Evolutionary conservation across 2,329 filamentous ascomycete species (phyloP).

Genomic region (Trichoderma koningii): DNA sequence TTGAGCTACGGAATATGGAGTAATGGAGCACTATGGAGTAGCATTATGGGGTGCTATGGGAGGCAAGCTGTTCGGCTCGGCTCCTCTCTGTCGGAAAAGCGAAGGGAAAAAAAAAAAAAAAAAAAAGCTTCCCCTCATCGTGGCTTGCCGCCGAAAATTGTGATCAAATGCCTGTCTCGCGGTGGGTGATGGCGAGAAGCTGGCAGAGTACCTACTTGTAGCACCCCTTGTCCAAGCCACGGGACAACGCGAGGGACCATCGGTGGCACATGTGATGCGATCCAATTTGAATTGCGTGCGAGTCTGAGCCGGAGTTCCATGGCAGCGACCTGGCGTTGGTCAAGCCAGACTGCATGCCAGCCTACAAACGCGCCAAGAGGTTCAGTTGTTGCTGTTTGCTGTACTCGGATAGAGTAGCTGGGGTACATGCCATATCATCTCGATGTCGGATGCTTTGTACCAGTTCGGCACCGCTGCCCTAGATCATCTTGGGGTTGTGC

Average conservation of each 20-base stretch:
- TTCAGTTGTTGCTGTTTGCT: neutral
- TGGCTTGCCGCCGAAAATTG: constrained; percentile 10
- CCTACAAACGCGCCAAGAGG: neutral
- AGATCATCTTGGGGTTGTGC: neutral
- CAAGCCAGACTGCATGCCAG: neutral
- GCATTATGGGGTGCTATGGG: no score
- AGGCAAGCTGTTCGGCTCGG: no score
- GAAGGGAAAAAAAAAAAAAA: neutral
- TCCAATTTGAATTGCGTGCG: neutral
- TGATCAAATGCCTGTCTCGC: neutral
- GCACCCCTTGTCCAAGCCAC: neutral
- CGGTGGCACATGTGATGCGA: constrained; percentile 4
- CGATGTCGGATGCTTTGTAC: constrained; percentile 2
- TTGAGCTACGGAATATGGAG: no score
- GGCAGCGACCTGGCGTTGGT: constrained; percentile 1
- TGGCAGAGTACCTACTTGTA: no score
- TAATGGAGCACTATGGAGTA: no score
- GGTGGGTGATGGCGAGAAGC: neutral
- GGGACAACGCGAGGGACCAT: constrained; percentile 1
- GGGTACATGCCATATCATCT: neutral
- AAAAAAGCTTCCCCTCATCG: neutral
- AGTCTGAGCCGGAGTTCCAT: neutral
- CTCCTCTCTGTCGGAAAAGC: neutral
- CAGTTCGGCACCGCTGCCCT: neutral
- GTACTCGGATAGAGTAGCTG: neutral